A percentile compares a stretch with the other conserved stretches of the same genome.
These are phyloP conservation scores for Aspergillus texensis DNA, from an alignment of 2,329 filamentous ascomycete genomes.

Conservation along the genomic window DNA sequence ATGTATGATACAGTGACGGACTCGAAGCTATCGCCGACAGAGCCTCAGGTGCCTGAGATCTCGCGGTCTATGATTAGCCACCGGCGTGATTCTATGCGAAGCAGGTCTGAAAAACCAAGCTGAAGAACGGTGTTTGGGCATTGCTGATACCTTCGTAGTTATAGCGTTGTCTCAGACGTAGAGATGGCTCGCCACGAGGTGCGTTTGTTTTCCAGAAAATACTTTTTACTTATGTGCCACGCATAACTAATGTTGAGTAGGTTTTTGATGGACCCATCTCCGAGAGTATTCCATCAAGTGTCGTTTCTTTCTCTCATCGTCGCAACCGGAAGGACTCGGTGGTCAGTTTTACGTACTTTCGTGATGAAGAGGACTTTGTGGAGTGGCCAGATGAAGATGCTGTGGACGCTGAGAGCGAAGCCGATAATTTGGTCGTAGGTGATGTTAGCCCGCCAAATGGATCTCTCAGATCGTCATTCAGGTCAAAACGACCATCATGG, in stretches of 20 bases:
- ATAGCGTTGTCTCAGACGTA: slow-evolving; percentile 90
- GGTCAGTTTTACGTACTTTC: slow-evolving; percentile 86
- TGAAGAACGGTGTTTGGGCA: background rate
- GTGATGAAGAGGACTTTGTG: slow-evolving; percentile 66
- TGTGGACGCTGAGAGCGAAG: slow-evolving; percentile 47
- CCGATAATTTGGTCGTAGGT: slow-evolving; percentile 44
- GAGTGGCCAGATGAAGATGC: slow-evolving; percentile 55
- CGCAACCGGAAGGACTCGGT: slow-evolving; percentile 79
- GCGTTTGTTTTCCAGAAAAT: slow-evolving; percentile 23
- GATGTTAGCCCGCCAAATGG: slow-evolving; percentile 43
- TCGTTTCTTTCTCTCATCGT: slow-evolving; percentile 88
- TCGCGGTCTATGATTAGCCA: slow-evolving; percentile 24
- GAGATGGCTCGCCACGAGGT: slow-evolving; percentile 98
- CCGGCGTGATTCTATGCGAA: slow-evolving; percentile 43
- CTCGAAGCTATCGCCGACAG: slow-evolving; percentile 28
- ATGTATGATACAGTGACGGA: slow-evolving; percentile 31
- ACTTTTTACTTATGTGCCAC: background rate
- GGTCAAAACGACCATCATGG: slow-evolving; percentile 38
- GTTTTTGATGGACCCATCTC: slow-evolving; percentile 91
- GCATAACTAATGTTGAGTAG: slow-evolving; percentile 35
- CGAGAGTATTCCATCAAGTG: slow-evolving; percentile 92
- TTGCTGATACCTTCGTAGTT: slow-evolving; percentile 38
- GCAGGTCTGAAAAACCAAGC: slow-evolving; percentile 34
- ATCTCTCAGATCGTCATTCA: slow-evolving; percentile 35
- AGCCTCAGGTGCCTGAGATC: slow-evolving; percentile 25